These are phyloP conservation scores for Cutaneotrichosporon cutaneum DNA, from an alignment of 1,284 basidiomycete genomes.

Conservation along the genomic window DNA sequence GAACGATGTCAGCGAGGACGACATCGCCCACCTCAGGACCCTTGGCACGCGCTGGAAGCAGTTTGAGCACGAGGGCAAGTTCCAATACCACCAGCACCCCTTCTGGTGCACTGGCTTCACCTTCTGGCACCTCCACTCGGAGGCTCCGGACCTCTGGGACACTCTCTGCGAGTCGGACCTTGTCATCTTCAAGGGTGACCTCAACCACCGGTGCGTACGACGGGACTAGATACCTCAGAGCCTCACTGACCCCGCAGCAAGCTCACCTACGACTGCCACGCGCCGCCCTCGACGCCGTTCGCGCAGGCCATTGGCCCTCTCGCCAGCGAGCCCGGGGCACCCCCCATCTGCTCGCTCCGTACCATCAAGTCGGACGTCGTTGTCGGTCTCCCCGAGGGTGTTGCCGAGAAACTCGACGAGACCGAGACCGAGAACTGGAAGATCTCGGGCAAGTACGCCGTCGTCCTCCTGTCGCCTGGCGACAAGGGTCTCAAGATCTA, in stretches of 20 bases:
- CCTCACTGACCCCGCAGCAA: constrained; percentile 42
- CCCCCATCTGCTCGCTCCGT: constrained; percentile 77
- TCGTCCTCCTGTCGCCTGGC: constrained; percentile 5
- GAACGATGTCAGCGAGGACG: constrained; percentile 63
- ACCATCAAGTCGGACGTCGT: constrained; percentile 82
- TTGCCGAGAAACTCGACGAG: constrained; percentile 78
- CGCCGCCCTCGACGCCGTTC: constrained; percentile 86
- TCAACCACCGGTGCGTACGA: constrained; percentile 70
- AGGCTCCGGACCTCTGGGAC: constrained; percentile 91
- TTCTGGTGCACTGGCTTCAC: constrained; percentile 97
- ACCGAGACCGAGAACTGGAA: constrained; percentile 87
- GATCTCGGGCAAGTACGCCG: constrained; percentile 86
- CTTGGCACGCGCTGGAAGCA: constrained; percentile 92
- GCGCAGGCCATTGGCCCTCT: constrained; percentile 90
- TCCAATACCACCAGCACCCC: constrained; percentile 87
- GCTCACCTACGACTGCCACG: constrained; percentile 89
- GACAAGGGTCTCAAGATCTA: constrained; percentile 8
- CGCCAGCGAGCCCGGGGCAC: constrained; percentile 83
- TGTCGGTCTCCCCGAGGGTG: constrained; percentile 63
- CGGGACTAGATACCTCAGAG: not conserved
- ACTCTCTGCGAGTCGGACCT: constrained; percentile 86
- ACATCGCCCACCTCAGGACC: constrained; percentile 75
- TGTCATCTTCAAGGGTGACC: constrained; percentile 94
- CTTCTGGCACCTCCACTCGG: constrained; percentile 76
- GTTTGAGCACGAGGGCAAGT: constrained; percentile 90